phyloP scores from a whole-genome alignment of 2,329 filamentous ascomycete genomes.

The Fusarium vanettenii region DNA sequence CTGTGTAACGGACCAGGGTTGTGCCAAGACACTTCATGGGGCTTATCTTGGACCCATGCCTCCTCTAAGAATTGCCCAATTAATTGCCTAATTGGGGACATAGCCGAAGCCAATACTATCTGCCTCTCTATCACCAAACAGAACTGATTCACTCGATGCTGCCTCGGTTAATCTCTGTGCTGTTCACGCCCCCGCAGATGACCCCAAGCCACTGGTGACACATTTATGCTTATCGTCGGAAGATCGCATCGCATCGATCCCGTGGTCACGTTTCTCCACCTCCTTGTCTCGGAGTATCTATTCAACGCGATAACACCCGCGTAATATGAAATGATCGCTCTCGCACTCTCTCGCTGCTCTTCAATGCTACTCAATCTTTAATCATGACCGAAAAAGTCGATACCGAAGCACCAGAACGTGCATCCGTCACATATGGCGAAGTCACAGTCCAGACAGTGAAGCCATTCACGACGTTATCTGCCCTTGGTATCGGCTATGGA shows the following conservation, averaged over 20 bases:
- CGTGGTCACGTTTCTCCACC: neutral
- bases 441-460: conserved; percentile 45
- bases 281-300: neutral
- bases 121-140: neutral
- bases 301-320: neutral
- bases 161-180: neutral
- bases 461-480: conserved; percentile 45
- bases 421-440: conserved; percentile 24
- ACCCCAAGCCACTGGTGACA: neutral
- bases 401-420: neutral
- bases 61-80: neutral
- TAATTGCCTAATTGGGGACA: neutral
- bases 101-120: neutral
- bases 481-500: conserved; percentile 41
- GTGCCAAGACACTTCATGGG: neutral
- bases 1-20: neutral
- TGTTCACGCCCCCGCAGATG: neutral
- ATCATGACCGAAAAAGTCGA: neutral
- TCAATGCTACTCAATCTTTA: neutral
- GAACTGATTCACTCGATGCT: neutral
- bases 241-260: neutral
- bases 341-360: neutral
- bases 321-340: neutral
- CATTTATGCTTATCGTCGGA: neutral
- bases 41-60: neutral